Conservation (phyloP, 768 basidiomycete genomes). For the Boletus vinaceobasis region DNA sequence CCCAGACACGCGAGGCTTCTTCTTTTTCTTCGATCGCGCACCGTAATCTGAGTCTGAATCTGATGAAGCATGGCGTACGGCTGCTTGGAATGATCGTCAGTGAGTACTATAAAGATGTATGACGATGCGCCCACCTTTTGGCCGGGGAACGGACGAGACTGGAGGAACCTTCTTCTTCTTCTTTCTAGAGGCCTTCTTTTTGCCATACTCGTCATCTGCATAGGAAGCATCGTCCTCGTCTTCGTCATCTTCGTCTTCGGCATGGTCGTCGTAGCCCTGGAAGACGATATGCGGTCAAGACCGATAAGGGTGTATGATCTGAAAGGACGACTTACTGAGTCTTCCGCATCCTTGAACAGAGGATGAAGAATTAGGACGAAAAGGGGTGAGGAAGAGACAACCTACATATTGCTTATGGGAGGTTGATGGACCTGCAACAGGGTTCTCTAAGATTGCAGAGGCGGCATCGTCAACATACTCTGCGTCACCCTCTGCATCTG, state of each 20-base stretch:
- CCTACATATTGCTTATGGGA: conserved; percentile 62
- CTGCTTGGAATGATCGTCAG: conserved; percentile 31
- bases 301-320: conserved; percentile 7
- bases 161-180: conserved; percentile 52
- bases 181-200: conserved; percentile 66
- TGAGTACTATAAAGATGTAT: conserved; percentile 2
- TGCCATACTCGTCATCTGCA: conserved; percentile 71
- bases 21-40: conserved; percentile 83
- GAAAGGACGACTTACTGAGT: conserved; percentile 27
- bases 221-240: conserved; percentile 79
- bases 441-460: conserved; percentile 36
- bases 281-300: conserved; percentile 39
- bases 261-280: conserved; percentile 56
- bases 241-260: conserved; percentile 56
- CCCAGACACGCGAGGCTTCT: conserved; percentile 50
- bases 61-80: conserved; percentile 57
- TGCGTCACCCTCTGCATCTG: conserved; percentile 41
- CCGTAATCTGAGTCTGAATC: conserved; percentile 90
- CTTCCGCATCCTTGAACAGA: conserved; percentile 27
- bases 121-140: conserved; percentile 49
- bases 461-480: conserved; percentile 37
- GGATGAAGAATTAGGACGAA: not conserved
- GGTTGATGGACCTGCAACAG: conserved; percentile 39
- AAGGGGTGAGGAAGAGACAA: conserved; percentile 15
- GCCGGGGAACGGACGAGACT: conserved; percentile 44